A percentile compares a stretch with the other conserved stretches of the same genome.
These are phyloP conservation scores for Trypanosoma platydactyli DNA, from an alignment of 208 protist genomes.

Conservation along the genomic window DNA sequence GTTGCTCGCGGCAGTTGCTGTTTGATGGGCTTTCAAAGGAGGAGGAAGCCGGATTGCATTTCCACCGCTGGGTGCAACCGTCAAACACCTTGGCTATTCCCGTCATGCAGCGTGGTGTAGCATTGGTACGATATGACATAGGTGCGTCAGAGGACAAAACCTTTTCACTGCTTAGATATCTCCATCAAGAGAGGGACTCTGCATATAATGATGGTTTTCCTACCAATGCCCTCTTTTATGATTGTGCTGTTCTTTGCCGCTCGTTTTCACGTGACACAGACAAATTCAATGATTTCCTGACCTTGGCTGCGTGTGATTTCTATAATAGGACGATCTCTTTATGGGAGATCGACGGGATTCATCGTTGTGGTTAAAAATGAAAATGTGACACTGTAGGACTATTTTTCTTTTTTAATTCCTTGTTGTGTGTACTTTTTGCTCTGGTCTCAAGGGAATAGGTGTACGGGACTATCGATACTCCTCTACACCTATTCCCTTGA, in stretches of 20 bases:
- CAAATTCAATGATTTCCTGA: not conserved
- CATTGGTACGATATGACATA: slow-evolving; percentile 61
- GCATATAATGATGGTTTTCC: slow-evolving; percentile 14
- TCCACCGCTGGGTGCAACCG: slow-evolving; percentile 40
- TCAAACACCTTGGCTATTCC: slow-evolving; percentile 62
- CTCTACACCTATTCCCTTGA: too few relatives aligned
- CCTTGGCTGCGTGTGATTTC: slow-evolving; percentile 73
- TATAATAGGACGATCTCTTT: slow-evolving; percentile 71
- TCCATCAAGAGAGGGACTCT: slow-evolving; percentile 7
- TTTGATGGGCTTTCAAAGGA: not conserved
- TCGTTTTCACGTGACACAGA: not conserved
- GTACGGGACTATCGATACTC: too few relatives aligned
- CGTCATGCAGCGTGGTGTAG: slow-evolving; percentile 87
- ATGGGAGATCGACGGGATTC: slow-evolving; percentile 42
- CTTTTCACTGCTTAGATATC: slow-evolving; percentile 35
- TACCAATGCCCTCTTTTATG: slow-evolving; percentile 68
- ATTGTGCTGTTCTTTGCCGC: slow-evolving; percentile 53
- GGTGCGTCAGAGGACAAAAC: slow-evolving; percentile 29
- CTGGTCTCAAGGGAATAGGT: too few relatives aligned
- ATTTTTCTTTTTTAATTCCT: too few relatives aligned
- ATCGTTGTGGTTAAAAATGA: slow-evolving; percentile 2
- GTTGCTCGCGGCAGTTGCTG: slow-evolving; percentile 52
- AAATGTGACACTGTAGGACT: too few relatives aligned
- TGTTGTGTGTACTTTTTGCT: too few relatives aligned
- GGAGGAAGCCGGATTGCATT: slow-evolving; percentile 8